phyloP scores from a whole-genome alignment of 305 asterid species.

The Salvia sclarea region DNA sequence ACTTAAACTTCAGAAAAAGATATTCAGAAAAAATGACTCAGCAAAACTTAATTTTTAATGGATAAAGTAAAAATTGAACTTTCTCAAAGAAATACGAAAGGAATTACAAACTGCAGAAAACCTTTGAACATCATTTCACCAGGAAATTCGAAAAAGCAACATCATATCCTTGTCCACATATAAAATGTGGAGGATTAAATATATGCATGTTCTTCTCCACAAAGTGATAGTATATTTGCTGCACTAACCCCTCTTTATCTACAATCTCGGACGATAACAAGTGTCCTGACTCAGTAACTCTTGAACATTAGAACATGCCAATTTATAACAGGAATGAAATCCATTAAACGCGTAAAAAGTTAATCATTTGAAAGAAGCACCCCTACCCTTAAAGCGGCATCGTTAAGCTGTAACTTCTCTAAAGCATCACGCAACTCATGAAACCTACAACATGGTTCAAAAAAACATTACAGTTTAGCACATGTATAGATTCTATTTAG shows the following conservation, averaged over 20 bases:
- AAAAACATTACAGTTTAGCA: constrained; percentile 23
- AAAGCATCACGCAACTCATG: constrained; percentile 94
- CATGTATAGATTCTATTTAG: constrained; percentile 10
- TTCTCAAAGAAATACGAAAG: neutral
- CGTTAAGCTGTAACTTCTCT: constrained; percentile 94
- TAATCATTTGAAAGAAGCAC: constrained; percentile 18
- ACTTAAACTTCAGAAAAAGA: neutral
- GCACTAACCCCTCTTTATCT: no score
- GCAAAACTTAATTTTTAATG: neutral
- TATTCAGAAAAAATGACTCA: constrained; percentile 12
- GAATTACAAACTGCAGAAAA: neutral
- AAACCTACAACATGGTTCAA: constrained; percentile 56
- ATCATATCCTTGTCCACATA: neutral
- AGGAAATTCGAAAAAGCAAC: neutral
- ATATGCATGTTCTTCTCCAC: no score
- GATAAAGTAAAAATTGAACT: neutral
- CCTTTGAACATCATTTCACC: neutral
- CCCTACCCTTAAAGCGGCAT: constrained; percentile 94
- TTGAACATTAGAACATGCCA: no score
- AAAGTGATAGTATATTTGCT: no score
- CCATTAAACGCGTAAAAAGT: constrained; percentile 2
- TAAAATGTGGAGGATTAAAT: no score
- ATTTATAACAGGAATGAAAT: no score
- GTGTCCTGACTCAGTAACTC: no score
- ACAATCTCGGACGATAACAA: no score